Conservation (phyloP, 148 eudicot genomes). For the Fagopyrum esculentum region DNA sequence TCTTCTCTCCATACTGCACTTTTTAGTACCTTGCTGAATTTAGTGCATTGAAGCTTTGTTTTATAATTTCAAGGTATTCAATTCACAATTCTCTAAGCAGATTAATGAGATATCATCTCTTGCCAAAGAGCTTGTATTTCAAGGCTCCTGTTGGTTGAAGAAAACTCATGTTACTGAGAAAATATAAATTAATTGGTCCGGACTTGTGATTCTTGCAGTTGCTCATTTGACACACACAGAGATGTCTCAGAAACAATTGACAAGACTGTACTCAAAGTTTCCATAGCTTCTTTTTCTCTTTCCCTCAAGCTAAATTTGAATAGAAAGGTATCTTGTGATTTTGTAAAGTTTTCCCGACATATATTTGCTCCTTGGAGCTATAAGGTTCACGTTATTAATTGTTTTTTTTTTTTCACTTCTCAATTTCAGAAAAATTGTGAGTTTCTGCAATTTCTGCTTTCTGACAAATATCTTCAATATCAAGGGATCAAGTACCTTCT, state of each 20-base stretch:
- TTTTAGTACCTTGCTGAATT: conserved; percentile 8
- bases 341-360: not conserved
- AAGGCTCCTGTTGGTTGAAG: not conserved
- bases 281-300: conserved; percentile 60
- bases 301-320: conserved; percentile 41
- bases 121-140: not conserved
- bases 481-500: conserved; percentile 50
- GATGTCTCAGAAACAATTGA: conserved; percentile 36
- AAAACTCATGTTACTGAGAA: not conserved
- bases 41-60: not conserved
- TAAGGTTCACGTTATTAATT: conserved; percentile 7
- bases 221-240: conserved; percentile 28
- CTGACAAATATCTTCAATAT: conserved; percentile 41
- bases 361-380: not conserved
- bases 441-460: conserved; percentile 48
- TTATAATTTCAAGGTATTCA: not conserved
- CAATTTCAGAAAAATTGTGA: conserved; percentile 42
- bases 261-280: conserved; percentile 34
- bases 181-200: conserved; percentile 1
- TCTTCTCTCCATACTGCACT: not conserved
- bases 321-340: conserved; percentile 31
- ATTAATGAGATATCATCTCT: not conserved
- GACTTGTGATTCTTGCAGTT: conserved; percentile 2
- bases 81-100: not conserved
- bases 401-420: conserved; percentile 3